Percentiles rank a stretch among this genome's conserved stretches.
phyloP scores from a whole-genome alignment of 257 asterid genomes.

The Salvia hispanica region DNA sequence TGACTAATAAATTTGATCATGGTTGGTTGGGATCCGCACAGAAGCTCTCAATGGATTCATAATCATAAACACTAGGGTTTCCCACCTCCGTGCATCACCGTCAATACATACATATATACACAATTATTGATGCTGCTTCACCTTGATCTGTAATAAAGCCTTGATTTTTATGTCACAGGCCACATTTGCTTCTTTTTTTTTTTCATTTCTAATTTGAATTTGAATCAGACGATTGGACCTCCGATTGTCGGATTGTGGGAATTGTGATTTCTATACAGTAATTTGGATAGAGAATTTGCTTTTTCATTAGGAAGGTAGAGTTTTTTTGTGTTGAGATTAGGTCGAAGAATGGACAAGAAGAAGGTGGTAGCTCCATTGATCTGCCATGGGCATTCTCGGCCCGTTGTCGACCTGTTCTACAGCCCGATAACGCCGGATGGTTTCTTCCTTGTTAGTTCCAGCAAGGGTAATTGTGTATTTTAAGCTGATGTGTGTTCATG shows the following conservation, averaged over 20 bases:
- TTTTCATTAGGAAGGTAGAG: neutral
- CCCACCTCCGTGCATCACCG: conserved; percentile 44
- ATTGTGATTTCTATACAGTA: conserved; percentile 12
- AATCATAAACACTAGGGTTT: conserved; percentile 51
- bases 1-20: conserved; percentile 32
- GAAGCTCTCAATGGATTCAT: conserved; percentile 30
- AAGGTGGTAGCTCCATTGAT: conserved; percentile 84
- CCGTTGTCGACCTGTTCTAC: conserved; percentile 93
- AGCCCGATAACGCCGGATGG: conserved; percentile 98
- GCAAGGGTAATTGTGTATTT: conserved; percentile 75
- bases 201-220: neutral
- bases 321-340: neutral
- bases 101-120: conserved; percentile 31
- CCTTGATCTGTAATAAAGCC: conserved; percentile 27
- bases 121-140: conserved; percentile 17
- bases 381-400: conserved; percentile 99
- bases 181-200: conserved; percentile 4
- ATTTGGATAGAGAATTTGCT: conserved; percentile 18
- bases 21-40: conserved; percentile 50
- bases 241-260: conserved; percentile 26
- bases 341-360: conserved; percentile 81
- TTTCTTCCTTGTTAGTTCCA: conserved; percentile 91
- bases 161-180: conserved; percentile 29
- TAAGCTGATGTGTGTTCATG: neutral
- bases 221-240: conserved; percentile 21